Percentiles rank a stretch among this genome's conserved stretches.
Evolutionary conservation across 768 basidiomycete genomes (phyloP).

Genomic region (Amanita inopinata): DNA sequence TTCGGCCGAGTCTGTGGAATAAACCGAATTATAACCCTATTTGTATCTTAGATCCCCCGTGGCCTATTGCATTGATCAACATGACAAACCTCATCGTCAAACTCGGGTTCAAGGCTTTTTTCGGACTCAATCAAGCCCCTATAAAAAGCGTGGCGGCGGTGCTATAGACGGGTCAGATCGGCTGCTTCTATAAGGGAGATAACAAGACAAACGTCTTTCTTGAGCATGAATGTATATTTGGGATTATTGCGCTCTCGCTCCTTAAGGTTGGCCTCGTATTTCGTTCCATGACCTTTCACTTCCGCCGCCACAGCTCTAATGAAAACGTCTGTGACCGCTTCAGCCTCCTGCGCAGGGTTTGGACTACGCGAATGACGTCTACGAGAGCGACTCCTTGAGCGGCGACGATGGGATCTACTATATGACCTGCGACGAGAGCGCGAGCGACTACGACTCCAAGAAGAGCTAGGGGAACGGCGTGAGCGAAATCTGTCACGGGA

Average conservation of each 20-base stretch:
- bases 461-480: conserved; percentile 41
- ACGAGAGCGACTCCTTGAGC: conserved; percentile 32
- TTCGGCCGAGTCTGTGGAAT: conserved; percentile 90
- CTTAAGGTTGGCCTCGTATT: conserved; percentile 66
- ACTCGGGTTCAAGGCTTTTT: conserved; percentile 50
- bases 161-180: conserved; percentile 29
- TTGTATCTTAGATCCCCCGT: not conserved
- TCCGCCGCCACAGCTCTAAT: conserved; percentile 81
- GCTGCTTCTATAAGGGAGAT: conserved; percentile 5
- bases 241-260: conserved; percentile 74
- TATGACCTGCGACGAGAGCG: conserved; percentile 29
- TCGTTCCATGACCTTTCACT: conserved; percentile 69
- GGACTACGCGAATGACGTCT: conserved; percentile 45
- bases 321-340: conserved; percentile 73
- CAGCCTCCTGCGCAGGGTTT: conserved; percentile 39
- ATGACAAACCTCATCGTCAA: conserved; percentile 67
- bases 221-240: conserved; percentile 71
- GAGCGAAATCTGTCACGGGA: conserved; percentile 31
- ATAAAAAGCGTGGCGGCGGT: conserved; percentile 64
- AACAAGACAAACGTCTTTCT: conserved; percentile 35
- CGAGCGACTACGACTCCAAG: conserved; percentile 34
- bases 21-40: conserved; percentile 80
- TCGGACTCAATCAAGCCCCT: conserved; percentile 55
- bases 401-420: conserved; percentile 24
- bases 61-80: conserved; percentile 10